A percentile compares a stretch with the other conserved stretches of the same genome.
Evolutionary conservation across 768 basidiomycete species (phyloP).

Genomic region (Agaricus bisporus): DNA sequence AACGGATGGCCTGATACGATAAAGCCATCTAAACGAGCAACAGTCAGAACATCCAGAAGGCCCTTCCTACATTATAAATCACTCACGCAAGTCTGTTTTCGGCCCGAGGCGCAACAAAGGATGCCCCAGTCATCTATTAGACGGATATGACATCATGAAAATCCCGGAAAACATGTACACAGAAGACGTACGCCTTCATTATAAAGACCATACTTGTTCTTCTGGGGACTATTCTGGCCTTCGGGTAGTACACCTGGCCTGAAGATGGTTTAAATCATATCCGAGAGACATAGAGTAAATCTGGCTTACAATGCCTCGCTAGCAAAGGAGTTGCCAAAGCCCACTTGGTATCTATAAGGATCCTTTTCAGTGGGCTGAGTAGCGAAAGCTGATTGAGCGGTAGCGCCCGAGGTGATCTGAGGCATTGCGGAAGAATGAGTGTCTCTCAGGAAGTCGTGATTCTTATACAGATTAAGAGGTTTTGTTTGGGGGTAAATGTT

Average conservation of each 20-base stretch:
- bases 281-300: not conserved
- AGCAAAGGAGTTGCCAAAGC: constrained; percentile 53
- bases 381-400: constrained; percentile 32
- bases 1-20: constrained; percentile 64
- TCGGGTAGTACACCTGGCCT: constrained; percentile 52
- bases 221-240: constrained; percentile 60
- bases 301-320: constrained; percentile 46
- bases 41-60: not conserved
- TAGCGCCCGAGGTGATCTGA: constrained; percentile 26
- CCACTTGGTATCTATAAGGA: constrained; percentile 52
- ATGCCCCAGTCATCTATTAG: constrained; percentile 49
- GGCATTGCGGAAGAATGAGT: constrained; percentile 15
- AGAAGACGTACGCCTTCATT: constrained; percentile 40
- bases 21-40: constrained; percentile 42
- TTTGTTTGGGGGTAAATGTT: not conserved
- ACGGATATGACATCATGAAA: not conserved
- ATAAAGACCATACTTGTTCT: constrained; percentile 57
- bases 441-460: not conserved
- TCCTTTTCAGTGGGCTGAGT: constrained; percentile 36
- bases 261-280: not conserved
- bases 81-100: constrained; percentile 49
- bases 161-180: not conserved
- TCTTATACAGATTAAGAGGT: not conserved
- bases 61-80: not conserved
- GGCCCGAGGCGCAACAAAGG: constrained; percentile 52